phyloP scores from a whole-genome alignment of 1,284 basidiomycete genomes.

The Trichosporon asahii region DNA sequence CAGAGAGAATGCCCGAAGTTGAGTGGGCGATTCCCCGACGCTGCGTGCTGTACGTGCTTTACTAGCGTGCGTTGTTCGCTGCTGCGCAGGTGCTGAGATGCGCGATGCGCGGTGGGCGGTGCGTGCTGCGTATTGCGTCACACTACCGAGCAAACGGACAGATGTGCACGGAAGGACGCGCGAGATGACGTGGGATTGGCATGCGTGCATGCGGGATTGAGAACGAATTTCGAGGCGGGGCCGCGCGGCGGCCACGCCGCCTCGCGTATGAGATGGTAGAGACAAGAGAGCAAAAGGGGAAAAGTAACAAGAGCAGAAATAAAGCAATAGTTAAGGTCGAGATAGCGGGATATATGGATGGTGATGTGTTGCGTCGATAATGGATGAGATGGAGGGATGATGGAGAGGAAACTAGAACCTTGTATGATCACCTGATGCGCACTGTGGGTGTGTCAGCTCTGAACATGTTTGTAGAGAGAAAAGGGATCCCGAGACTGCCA shows the following conservation, averaged over 20 bases:
- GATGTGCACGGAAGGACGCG: background rate
- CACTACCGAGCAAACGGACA: background rate
- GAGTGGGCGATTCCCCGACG: background rate
- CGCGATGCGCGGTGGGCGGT: background rate
- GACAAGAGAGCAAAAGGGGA: background rate
- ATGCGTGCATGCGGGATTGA: background rate
- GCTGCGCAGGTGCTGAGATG: too few species aligned
- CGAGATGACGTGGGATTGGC: background rate
- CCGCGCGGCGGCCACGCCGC: background rate
- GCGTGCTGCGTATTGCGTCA: background rate
- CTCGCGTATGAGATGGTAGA: background rate
- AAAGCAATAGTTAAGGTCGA: background rate
- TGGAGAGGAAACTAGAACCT: slow-evolving; percentile 16
- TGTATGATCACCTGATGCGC: slow-evolving; percentile 24
- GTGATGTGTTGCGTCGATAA: background rate
- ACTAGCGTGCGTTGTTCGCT: background rate
- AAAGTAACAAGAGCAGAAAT: background rate
- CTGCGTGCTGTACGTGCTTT: background rate
- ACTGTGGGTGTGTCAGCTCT: slow-evolving; percentile 11
- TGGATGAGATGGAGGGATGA: background rate
- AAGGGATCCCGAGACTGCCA: too few species aligned
- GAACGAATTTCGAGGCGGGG: background rate
- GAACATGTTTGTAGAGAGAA: background rate
- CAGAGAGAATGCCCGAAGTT: background rate
- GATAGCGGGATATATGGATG: background rate